phyloP scores from a whole-genome alignment of 176 grass and related monocot species.

The Carex pumila region DNA sequence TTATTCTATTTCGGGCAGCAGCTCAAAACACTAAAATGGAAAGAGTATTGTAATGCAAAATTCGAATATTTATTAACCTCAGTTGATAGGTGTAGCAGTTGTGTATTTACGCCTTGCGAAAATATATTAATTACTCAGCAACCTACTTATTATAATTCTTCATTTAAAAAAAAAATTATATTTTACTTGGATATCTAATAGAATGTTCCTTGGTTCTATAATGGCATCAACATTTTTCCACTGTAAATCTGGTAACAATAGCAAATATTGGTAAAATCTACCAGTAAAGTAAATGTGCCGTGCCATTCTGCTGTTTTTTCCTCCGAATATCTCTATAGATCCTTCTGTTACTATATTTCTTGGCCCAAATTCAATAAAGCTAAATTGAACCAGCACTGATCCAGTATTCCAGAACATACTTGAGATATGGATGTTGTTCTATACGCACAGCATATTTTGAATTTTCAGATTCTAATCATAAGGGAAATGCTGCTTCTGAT shows the following conservation, averaged over 20 bases:
- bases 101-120: neutral
- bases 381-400: neutral
- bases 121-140: neutral
- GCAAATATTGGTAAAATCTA: neutral
- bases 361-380: neutral
- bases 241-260: neutral
- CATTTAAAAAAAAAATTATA: too few relatives aligned
- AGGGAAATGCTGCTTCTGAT: conserved; percentile 9
- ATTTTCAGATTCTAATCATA: neutral
- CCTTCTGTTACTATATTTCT: neutral
- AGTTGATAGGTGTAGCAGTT: neutral
- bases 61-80: neutral
- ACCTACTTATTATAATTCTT: neutral
- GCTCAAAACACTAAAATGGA: neutral
- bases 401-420: neutral
- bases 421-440: neutral
- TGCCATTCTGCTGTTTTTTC: neutral
- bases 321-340: neutral
- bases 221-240: neutral
- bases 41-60: neutral
- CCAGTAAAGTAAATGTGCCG: neutral
- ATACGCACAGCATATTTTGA: neutral
- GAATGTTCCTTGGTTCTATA: neutral
- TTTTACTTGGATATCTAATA: neutral
- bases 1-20: neutral